These are phyloP conservation scores for Rhipidocladum racemiflorum DNA, from an alignment of 176 grass and related monocot species.

Conservation along the genomic window DNA sequence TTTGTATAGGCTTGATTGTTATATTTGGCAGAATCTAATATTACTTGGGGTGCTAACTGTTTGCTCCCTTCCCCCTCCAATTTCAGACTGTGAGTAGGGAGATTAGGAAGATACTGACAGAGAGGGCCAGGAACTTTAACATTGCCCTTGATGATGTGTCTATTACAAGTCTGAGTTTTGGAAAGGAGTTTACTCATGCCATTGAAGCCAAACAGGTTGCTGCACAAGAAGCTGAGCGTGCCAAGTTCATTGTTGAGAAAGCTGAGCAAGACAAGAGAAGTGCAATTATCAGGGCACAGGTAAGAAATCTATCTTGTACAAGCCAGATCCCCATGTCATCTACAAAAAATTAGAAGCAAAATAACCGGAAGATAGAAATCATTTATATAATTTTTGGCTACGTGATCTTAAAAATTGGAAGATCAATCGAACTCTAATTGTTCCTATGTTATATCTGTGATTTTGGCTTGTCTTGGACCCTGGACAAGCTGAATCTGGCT, in stretches of 20 bases:
- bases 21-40: neutral
- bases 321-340: neutral
- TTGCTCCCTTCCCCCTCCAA: neutral
- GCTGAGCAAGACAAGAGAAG: constrained; percentile 89
- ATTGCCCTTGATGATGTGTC: constrained; percentile 84
- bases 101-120: constrained; percentile 92
- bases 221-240: constrained; percentile 81
- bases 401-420: neutral
- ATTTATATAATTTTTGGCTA: neutral
- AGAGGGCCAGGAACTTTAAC: constrained; percentile 70
- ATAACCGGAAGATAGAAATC: neutral
- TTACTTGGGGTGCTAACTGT: neutral
- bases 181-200: constrained; percentile 88
- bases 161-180: constrained; percentile 82
- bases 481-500: neutral
- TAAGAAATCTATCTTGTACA: neutral
- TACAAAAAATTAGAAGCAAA: neutral
- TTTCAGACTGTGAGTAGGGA: constrained; percentile 81
- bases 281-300: constrained; percentile 84
- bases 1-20: constrained; percentile 3
- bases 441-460: neutral
- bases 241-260: constrained; percentile 93
- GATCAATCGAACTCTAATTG: neutral
- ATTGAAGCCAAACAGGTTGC: constrained; percentile 90
- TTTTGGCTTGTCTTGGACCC: neutral